Conservation (phyloP, 192 early-diverging fungal species). For the Linnemannia hyalina region DNA sequence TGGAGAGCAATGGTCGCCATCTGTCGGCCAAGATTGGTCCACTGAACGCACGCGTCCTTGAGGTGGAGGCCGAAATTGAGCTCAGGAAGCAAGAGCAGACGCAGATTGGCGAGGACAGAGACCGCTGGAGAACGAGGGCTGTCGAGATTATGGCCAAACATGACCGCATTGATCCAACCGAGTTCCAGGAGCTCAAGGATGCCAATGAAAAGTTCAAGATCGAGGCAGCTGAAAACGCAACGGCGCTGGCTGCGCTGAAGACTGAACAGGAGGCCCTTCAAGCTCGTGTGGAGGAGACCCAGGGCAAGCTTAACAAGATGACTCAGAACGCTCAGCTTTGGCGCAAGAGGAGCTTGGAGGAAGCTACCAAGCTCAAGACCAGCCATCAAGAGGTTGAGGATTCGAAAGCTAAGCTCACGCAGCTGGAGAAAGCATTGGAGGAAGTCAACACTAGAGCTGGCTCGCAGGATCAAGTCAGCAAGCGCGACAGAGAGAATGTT, state of each 20-base stretch:
- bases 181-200: constrained; percentile 76
- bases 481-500: constrained; percentile 11
- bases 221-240: constrained; percentile 25
- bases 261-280: constrained; percentile 28
- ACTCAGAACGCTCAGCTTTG: constrained; percentile 37
- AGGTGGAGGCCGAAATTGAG: constrained; percentile 73
- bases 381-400: constrained; percentile 34
- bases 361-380: constrained; percentile 29
- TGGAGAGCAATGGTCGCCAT: constrained; percentile 59
- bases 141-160: constrained; percentile 82
- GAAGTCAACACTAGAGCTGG: constrained; percentile 47
- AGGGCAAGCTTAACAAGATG: constrained; percentile 29
- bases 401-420: constrained; percentile 38
- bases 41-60: constrained; percentile 71
- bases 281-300: constrained; percentile 39
- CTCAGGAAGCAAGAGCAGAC: constrained; percentile 63
- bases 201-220: constrained; percentile 57
- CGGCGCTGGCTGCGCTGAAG: constrained; percentile 7
- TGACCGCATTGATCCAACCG: constrained; percentile 85
- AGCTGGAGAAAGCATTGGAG: constrained; percentile 59
- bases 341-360: constrained; percentile 26
- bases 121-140: constrained; percentile 79
- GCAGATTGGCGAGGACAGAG: constrained; percentile 73
- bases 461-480: constrained; percentile 13
- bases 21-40: constrained; percentile 64